These are phyloP conservation scores for Mollisia scopiformis DNA, from an alignment of 2,329 filamentous ascomycete genomes.

Conservation along the genomic window DNA sequence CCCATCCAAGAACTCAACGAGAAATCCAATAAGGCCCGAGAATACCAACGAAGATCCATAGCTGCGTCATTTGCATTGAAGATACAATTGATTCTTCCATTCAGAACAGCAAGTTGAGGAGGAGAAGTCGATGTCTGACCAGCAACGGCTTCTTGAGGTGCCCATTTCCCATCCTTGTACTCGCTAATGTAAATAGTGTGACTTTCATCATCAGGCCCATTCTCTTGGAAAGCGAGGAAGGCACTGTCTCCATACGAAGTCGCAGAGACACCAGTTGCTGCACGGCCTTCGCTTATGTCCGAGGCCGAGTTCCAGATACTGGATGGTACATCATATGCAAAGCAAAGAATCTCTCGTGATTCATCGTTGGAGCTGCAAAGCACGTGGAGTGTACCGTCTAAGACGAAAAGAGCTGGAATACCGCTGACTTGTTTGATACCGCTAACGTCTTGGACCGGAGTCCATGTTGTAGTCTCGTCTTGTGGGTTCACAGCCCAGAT, in stretches of 20 bases:
- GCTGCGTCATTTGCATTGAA: constrained; percentile 35
- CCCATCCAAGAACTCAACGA: constrained; percentile 64
- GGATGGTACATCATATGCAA: constrained; percentile 34
- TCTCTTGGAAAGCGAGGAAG: constrained; percentile 35
- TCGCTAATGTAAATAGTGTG: constrained; percentile 28
- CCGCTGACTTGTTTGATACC: constrained; percentile 29
- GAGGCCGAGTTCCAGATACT: constrained; percentile 36
- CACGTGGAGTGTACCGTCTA: constrained; percentile 37
- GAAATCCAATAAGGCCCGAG: constrained; percentile 37
- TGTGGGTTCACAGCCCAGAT: constrained; percentile 30
- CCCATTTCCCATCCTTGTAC: constrained; percentile 28
- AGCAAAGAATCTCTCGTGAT: constrained; percentile 36
- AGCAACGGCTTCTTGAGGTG: constrained; percentile 25
- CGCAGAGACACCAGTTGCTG: constrained; percentile 38
- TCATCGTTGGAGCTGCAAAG: constrained; percentile 35
- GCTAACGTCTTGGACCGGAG: constrained; percentile 27
- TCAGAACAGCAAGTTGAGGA: constrained; percentile 31
- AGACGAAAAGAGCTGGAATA: constrained; percentile 39
- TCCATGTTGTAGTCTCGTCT: constrained; percentile 25
- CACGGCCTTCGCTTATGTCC: constrained; percentile 39
- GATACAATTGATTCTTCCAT: constrained; percentile 39
- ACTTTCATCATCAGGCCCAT: constrained; percentile 25
- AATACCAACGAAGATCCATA: constrained; percentile 41
- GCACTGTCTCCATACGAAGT: constrained; percentile 39
- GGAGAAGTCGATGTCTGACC: constrained; percentile 26